phyloP scores from a whole-genome alignment of 805 yeast genomes.

The Danielozyma ontarioensis region DNA sequence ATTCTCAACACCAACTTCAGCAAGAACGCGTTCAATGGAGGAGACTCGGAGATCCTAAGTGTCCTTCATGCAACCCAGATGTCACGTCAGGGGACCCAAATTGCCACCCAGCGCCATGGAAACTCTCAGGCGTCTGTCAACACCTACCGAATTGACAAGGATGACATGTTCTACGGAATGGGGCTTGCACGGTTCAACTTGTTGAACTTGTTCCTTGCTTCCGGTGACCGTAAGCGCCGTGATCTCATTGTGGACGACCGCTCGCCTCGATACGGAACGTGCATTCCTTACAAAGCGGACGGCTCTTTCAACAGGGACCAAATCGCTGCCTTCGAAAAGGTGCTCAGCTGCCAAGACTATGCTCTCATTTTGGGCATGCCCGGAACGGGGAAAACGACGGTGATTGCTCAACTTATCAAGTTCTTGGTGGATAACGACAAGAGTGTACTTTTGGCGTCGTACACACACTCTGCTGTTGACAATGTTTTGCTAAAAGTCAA shows the following conservation, averaged over 20 bases:
- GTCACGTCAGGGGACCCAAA: conserved; percentile 2
- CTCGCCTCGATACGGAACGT: conserved; percentile 29
- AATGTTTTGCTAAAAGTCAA: conserved; percentile 75
- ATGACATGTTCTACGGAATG: conserved; percentile 71
- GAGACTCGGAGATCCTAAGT: conserved; percentile 47
- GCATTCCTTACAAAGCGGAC: neutral
- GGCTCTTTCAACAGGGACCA: conserved; percentile 66
- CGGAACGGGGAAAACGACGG: conserved; percentile 94
- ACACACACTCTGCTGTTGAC: conserved; percentile 95
- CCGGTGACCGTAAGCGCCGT: conserved; percentile 43
- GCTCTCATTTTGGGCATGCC: conserved; percentile 93
- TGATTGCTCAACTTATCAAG: conserved; percentile 70
- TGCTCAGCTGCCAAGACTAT: conserved; percentile 65
- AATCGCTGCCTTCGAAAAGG: conserved; percentile 57
- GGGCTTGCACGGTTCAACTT: conserved; percentile 73
- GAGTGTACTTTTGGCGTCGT: conserved; percentile 73
- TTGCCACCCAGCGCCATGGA: conserved; percentile 2
- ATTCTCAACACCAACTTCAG: conserved; percentile 40
- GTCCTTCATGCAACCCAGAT: conserved; percentile 25
- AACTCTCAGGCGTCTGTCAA: conserved; percentile 6
- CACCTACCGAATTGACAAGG: conserved; percentile 69
- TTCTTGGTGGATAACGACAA: conserved; percentile 56
- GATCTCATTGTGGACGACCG: conserved; percentile 49
- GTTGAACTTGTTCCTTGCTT: conserved; percentile 55
- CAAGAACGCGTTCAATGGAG: conserved; percentile 36